A percentile compares a stretch with the other conserved stretches of the same genome.
Conservation (phyloP, 139 green algal species). For the Tetraselmis chui region DNA sequence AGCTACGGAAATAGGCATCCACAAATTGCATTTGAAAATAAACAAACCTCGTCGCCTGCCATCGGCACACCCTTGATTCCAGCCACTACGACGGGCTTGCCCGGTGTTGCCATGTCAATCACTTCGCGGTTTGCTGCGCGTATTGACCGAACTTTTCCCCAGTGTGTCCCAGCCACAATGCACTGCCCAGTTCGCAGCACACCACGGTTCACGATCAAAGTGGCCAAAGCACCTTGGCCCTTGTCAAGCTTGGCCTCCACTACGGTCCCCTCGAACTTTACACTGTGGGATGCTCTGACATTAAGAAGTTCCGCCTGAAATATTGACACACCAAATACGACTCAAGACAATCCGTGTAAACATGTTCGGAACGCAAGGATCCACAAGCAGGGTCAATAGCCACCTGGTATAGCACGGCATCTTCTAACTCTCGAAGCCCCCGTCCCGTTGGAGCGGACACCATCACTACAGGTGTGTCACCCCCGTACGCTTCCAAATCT, state of each 20-base stretch:
- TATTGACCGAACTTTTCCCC: constrained; percentile 48
- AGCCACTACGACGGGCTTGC: constrained; percentile 47
- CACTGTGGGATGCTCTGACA: background rate
- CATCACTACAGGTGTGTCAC: constrained; percentile 55
- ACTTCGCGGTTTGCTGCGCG: background rate
- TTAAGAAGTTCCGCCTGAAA: background rate
- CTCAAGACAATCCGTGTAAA: too few species aligned
- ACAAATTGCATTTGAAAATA: background rate
- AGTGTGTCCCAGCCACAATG: constrained; percentile 78
- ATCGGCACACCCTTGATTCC: constrained; percentile 68
- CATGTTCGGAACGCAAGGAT: background rate
- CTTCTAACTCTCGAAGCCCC: constrained; percentile 74
- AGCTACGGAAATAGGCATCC: background rate
- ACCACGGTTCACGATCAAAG: constrained; percentile 57
- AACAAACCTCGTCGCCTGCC: constrained; percentile 80
- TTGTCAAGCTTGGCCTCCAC: constrained; percentile 76
- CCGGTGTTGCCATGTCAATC: constrained; percentile 29
- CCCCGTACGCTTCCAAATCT: constrained; percentile 80
- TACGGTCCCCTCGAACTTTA: constrained; percentile 44
- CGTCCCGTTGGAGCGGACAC: constrained; percentile 40
- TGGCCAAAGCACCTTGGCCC: constrained; percentile 74
- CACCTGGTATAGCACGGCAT: constrained; percentile 79
- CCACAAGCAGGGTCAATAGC: background rate
- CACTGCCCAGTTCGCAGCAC: constrained; percentile 54
- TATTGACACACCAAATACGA: background rate